These are phyloP conservation scores for Coemansia sp. DNA, from an alignment of 192 early-diverging fungal genomes.

Conservation along the genomic window DNA sequence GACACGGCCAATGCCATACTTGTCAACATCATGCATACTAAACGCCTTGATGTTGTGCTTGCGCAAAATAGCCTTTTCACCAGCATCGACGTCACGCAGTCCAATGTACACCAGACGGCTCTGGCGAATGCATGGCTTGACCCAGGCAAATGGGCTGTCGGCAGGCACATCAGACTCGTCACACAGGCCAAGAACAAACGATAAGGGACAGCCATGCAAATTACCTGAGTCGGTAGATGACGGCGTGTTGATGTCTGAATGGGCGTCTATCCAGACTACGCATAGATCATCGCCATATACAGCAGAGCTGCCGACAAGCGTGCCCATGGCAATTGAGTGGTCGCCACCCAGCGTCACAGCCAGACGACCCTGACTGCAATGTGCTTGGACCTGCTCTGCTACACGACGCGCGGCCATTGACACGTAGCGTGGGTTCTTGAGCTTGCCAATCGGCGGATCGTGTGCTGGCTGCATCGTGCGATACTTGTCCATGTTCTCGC, in stretches of 20 bases:
- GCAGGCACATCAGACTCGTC: constrained; percentile 45
- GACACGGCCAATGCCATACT: constrained; percentile 87
- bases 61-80: constrained; percentile 82
- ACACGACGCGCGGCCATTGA: constrained; percentile 73
- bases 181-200: constrained; percentile 83
- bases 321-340: constrained; percentile 92
- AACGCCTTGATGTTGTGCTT: constrained; percentile 89
- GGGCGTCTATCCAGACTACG: constrained; percentile 95
- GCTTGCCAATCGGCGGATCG: constrained; percentile 72
- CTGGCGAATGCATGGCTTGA: constrained; percentile 70
- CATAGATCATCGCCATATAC: constrained; percentile 78
- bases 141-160: constrained; percentile 68
- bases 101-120: constrained; percentile 93
- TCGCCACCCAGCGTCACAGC: constrained; percentile 94
- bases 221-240: constrained; percentile 85
- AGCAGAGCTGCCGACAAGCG: constrained; percentile 73
- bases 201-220: constrained; percentile 93
- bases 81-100: constrained; percentile 87
- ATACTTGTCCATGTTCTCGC: constrained; percentile 71
- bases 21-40: constrained; percentile 95
- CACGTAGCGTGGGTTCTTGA: constrained; percentile 86
- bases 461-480: constrained; percentile 62
- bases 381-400: constrained; percentile 61
- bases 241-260: constrained; percentile 95
- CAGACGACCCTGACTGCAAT: constrained; percentile 67